Evolutionary conservation across 192 early-diverging fungal genomes (phyloP), one percentile per base, ranked within the genome.

Genomic region (Diversispora epigaea): DNA sequence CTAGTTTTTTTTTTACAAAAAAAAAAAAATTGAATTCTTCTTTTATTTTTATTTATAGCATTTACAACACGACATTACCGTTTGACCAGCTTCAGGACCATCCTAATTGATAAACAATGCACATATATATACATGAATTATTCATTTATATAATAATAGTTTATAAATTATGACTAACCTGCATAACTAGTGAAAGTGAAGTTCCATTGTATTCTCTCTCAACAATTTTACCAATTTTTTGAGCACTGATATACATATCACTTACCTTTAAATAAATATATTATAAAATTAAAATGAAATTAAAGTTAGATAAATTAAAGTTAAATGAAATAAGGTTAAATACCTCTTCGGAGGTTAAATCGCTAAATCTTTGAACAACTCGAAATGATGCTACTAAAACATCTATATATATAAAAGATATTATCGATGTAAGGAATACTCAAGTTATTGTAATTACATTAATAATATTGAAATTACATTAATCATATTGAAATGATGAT

Each of bases 181-280:
- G 91, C 15, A 96, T 87, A 14, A 91, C 89, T 50, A 97, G 75
- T 4, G 95, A 96, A 49, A 97, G 81, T 2, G 89, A 85, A 45
- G 89, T 82, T 6, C 86, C 93, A 4, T 81, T 77, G 67, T 88
- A 95, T 71, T 93, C 78, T 54, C 82, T 82, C 81, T 97, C 95
- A 6, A 97, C 76, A 6, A 91, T 83, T 39, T 80, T 84, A 45
- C 91, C 89, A 49, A 97, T 87, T 39, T 81, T 85, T 78, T 96
- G 95, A 6, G 90, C 93, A 45, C 87, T 86, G n/a, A 86, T 66
- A 65, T 93, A 92, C 82, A 98, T 78, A 80, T 98, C 97, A 15
- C 80, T 56, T 19, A 90, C 70, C 84, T 84, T 71, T 10, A 45
- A 19, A 72, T 41, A 45, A 14, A 64, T 32, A 21, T 3, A 55